phyloP scores from a whole-genome alignment of 768 basidiomycete genomes.

The Pleurotus pulmonarius region DNA sequence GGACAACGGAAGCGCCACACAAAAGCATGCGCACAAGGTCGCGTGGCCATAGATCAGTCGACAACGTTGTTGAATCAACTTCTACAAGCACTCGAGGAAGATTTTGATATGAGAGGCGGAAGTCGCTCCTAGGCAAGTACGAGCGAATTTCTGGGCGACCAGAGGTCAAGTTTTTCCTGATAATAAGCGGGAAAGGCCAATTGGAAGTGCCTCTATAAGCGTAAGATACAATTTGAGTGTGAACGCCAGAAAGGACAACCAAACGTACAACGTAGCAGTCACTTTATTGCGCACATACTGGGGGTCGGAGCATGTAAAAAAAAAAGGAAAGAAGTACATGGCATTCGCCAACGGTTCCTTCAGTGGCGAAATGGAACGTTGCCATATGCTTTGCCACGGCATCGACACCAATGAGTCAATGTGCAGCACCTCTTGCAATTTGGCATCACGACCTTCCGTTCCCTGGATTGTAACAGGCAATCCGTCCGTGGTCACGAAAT shows the following conservation, averaged over 20 bases:
- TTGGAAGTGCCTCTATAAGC: not conserved
- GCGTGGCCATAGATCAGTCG: not conserved
- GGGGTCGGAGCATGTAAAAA: not conserved
- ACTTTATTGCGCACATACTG: too few species aligned
- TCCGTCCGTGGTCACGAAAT: too few species aligned
- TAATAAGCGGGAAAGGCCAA: not conserved
- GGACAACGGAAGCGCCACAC: slow-evolving; percentile 5
- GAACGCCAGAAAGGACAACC: not conserved
- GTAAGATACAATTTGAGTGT: not conserved
- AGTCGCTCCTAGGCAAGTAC: slow-evolving; percentile 1
- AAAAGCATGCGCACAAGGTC: slow-evolving; percentile 2
- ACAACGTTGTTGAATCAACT: not conserved
- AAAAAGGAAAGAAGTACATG: not conserved
- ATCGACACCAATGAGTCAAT: too few species aligned
- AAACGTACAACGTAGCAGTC: not conserved
- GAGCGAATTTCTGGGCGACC: not conserved
- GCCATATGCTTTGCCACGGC: too few species aligned
- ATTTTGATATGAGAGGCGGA: not conserved
- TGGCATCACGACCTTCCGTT: too few species aligned
- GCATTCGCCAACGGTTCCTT: not conserved
- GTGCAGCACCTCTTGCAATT: too few species aligned
- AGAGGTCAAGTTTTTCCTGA: not conserved
- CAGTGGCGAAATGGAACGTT: not conserved
- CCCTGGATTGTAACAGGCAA: too few species aligned
- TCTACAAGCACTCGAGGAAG: slow-evolving; percentile 4